Conservation (phyloP, 495 filamentous ascomycete species). For the Aspergillus bridgeri region DNA sequence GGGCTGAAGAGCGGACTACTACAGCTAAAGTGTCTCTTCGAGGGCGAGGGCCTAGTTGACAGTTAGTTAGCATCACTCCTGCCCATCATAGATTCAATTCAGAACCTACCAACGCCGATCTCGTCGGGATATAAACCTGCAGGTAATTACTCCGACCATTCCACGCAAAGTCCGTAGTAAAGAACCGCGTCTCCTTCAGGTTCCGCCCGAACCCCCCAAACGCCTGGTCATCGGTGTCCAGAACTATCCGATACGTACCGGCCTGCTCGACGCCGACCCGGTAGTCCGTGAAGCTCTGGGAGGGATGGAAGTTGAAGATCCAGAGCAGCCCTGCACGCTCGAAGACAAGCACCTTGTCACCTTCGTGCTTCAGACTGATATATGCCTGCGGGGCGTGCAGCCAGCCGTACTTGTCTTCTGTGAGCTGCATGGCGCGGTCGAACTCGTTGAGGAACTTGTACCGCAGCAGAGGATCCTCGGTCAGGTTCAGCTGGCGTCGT, state of each 20-base stretch:
- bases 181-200: conserved; percentile 75
- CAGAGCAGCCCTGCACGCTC: conserved; percentile 87
- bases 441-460: conserved; percentile 95
- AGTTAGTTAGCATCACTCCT: conserved; percentile 3
- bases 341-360: conserved; percentile 93
- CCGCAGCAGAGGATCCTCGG: conserved; percentile 78
- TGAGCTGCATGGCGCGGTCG: conserved; percentile 84
- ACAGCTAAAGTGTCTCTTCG: conserved; percentile 43
- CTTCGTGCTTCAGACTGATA: conserved; percentile 89
- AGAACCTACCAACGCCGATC: conserved; percentile 78
- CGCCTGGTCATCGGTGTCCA: conserved; percentile 73
- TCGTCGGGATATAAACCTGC: conserved; percentile 85
- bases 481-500: conserved; percentile 88
- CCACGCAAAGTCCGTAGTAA: conserved; percentile 86
- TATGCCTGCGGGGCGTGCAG: conserved; percentile 83
- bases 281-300: conserved; percentile 87
- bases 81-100: neutral
- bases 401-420: conserved; percentile 90
- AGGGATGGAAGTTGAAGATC: conserved; percentile 94
- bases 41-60: conserved; percentile 48
- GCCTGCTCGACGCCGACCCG: conserved; percentile 78
- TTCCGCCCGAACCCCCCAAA: conserved; percentile 81
- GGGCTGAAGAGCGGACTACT: too few relatives aligned
- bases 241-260: conserved; percentile 84
- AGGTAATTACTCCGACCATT: conserved; percentile 84